Evolutionary conservation across 371 early-diverging fungal species (phyloP), one percentile per base, ranked within the genome.

Genomic region (Apophysomyces elegans): DNA sequence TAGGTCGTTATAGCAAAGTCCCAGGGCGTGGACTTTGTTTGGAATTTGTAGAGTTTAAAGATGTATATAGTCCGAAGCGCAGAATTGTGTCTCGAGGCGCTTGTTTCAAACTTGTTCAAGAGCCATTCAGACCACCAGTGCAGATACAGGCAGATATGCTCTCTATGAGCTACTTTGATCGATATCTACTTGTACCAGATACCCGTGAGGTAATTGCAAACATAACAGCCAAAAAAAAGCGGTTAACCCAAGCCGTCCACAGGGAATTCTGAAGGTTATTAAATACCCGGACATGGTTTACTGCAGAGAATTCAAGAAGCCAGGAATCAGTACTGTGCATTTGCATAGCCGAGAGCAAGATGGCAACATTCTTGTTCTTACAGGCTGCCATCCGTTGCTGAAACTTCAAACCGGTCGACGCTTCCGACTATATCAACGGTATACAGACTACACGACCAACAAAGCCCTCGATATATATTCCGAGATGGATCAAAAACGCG

Each of bases 151-250:
- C 41, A 35, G 54, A 63, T 58, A 63, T 36, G 7, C 47, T 73
- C 5, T 43, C 38, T 37, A 37, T 12, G 21, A 60, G 12, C 14
- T 16, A 35, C 6, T 18, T 60, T 14, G 37, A 9, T 50, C 74
- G 75, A 26, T 79, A 79, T 37, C 68, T 81, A 14, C 44, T 81
- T 4, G 79, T 81, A 7, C 63, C 68, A 7, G 76, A 77, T 61
- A 69, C 39, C 14, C 56, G 45, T 21, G 64, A 78, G 64, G 74
- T 73, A 65, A 62, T 11, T 0, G 26, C 41, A 16, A 16, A 35
- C 18, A 32, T 37, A 39, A 16, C 38, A 38, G 35, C 39, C 37
- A 18, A 41, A 32, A 44, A 46, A 8, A 5, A 59, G 47, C n/a
- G 58, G 8, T 50, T 13, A 37, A 26, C 4, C 54, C 16, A 61